A percentile compares a stretch with the other conserved stretches of the same genome.
Evolutionary conservation across 2,329 filamentous ascomycete species (phyloP).

Genomic region (Hymenoscyphus scutula): DNA sequence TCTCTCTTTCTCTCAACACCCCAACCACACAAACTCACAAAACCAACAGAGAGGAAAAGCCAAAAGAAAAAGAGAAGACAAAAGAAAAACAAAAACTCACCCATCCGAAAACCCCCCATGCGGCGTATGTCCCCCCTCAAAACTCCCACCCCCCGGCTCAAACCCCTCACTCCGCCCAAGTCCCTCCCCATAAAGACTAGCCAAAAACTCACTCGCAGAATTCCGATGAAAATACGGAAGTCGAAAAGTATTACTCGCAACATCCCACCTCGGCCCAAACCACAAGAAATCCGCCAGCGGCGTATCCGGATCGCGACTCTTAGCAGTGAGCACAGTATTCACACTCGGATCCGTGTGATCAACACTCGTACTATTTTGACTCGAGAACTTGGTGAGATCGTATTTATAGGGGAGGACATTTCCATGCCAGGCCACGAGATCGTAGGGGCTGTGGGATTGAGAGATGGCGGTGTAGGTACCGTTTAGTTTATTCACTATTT

Average conservation of each 20-base stretch:
- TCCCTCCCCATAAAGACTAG: conserved; percentile 42
- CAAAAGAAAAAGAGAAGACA: too few relatives aligned
- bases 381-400: conserved; percentile 55
- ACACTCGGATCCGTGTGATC: conserved; percentile 68
- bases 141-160: conserved; percentile 45
- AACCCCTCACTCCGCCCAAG: conserved; percentile 45
- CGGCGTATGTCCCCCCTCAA: conserved; percentile 38
- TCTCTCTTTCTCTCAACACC: too few relatives aligned
- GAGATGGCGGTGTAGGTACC: conserved; percentile 60
- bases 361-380: conserved; percentile 54
- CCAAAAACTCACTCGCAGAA: conserved; percentile 48
- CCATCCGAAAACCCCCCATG: conserved; percentile 47
- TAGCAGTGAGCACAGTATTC: conserved; percentile 62
- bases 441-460: conserved; percentile 72
- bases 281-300: conserved; percentile 64
- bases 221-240: conserved; percentile 58
- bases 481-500: conserved; percentile 62
- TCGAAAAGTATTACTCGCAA: conserved; percentile 56
- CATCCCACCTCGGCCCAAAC: conserved; percentile 65
- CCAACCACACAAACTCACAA: too few relatives aligned
- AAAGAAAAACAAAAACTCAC: too few relatives aligned
- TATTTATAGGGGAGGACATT: conserved; percentile 61
- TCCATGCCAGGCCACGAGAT: conserved; percentile 77
- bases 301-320: conserved; percentile 50
- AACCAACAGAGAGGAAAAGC: too few relatives aligned